Evolutionary conservation across 805 yeast genomes (phyloP).

Genomic region (Clavispora phyllophila): DNA sequence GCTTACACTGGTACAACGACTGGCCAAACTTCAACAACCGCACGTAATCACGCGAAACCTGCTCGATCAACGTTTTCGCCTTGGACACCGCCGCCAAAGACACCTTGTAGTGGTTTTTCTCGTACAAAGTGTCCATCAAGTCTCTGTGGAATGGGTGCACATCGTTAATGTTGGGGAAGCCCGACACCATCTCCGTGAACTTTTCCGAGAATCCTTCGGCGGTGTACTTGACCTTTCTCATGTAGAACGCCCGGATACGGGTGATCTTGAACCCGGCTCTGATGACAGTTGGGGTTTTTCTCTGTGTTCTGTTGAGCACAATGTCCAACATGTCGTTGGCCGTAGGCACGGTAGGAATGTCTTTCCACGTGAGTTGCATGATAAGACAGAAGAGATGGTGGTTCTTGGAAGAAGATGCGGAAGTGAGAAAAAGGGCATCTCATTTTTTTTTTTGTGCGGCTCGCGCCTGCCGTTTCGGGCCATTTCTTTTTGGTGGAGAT

Average conservation of each 20-base stretch:
- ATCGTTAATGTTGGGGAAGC: slow-evolving; percentile 95
- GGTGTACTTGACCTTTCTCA: slow-evolving; percentile 96
- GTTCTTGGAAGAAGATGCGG: slow-evolving; percentile 1
- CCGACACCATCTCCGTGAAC: slow-evolving; percentile 74
- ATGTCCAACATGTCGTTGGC: slow-evolving; percentile 93
- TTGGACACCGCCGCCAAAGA: slow-evolving; percentile 91
- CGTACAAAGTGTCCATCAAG: slow-evolving; percentile 95
- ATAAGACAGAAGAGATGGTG: slow-evolving; percentile 1
- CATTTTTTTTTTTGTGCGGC: slow-evolving; percentile 9
- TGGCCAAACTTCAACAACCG: slow-evolving; percentile 95
- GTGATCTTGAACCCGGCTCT: slow-evolving; percentile 95
- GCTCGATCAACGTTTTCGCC: slow-evolving; percentile 91
- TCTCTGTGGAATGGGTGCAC: slow-evolving; percentile 98
- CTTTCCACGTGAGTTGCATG: slow-evolving; percentile 98
- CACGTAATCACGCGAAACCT: slow-evolving; percentile 91
- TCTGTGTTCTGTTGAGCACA: slow-evolving; percentile 93
- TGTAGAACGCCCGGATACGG: slow-evolving; percentile 94
- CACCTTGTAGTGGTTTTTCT: slow-evolving; percentile 96
- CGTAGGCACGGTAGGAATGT: slow-evolving; percentile 91
- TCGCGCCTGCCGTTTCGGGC: slow-evolving; percentile 2
- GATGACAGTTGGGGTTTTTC: slow-evolving; percentile 98
- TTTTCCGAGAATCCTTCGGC: slow-evolving; percentile 95
- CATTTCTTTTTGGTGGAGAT: not conserved
- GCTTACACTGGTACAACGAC: slow-evolving; percentile 97
- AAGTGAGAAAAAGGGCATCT: slow-evolving; percentile 7